Conservation (phyloP, 2,329 filamentous ascomycete species). For the Botrytis paeoniae region DNA sequence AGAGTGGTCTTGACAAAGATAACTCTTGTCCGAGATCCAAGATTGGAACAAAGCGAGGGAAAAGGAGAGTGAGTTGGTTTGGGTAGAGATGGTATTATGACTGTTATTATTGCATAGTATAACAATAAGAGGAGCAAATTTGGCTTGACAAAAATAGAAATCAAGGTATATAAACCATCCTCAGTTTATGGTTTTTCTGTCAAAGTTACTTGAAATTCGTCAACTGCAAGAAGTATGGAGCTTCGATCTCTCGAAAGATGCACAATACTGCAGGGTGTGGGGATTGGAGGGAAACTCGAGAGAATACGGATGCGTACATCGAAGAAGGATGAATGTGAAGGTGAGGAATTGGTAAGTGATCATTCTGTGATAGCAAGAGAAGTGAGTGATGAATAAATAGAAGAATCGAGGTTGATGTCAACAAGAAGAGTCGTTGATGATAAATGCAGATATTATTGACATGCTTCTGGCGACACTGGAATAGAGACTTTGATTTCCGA, state of each 20-base stretch:
- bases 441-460: accelerated
- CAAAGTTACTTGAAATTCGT: background rate
- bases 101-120: no score
- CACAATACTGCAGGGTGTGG: accelerated
- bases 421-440: background rate
- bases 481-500: accelerated
- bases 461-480: no score
- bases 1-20: no score
- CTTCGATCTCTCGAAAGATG: accelerated
- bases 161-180: background rate
- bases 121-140: no score
- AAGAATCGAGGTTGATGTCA: background rate
- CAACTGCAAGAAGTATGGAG: background rate
- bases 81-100: no score
- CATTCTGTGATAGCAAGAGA: background rate
- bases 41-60: no score
- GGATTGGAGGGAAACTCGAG: background rate
- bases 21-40: no score
- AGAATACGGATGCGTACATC: background rate
- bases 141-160: background rate
- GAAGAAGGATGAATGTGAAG: background rate
- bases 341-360: background rate
- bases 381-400: background rate
- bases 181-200: accelerated
- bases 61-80: no score